Evolutionary conservation across 2,329 filamentous ascomycete genomes (phyloP).

Genomic region (Drechslerella stenobrocha): DNA sequence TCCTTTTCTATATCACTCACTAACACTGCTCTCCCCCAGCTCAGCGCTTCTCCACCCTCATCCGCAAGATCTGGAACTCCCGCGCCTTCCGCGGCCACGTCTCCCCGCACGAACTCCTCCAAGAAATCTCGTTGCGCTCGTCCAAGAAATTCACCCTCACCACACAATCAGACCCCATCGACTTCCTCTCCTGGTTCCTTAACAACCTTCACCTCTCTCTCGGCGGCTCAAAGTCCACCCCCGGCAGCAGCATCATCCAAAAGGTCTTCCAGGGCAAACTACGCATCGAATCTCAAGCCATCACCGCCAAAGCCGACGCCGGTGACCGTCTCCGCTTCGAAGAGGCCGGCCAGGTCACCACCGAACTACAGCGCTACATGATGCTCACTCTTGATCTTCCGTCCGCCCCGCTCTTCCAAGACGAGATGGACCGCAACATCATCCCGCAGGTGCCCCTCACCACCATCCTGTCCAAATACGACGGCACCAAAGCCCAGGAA

Average conservation of each 20-base stretch:
- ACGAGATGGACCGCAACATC: conserved; percentile 90
- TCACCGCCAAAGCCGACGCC: conserved; percentile 85
- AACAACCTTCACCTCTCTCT: conserved; percentile 92
- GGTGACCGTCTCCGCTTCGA: conserved; percentile 89
- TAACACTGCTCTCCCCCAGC: conserved; percentile 13
- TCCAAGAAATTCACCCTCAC: conserved; percentile 92
- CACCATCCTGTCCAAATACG: conserved; percentile 85
- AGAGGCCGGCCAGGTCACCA: conserved; percentile 79
- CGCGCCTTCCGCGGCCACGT: conserved; percentile 95
- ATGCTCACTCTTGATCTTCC: conserved; percentile 93
- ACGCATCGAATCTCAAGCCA: conserved; percentile 88
- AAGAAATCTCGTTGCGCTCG: conserved; percentile 87
- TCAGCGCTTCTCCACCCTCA: conserved; percentile 79
- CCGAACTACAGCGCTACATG: conserved; percentile 77
- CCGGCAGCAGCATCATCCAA: conserved; percentile 82
- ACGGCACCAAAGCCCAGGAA: conserved; percentile 83
- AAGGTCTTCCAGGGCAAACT: conserved; percentile 90
- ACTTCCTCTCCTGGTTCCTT: conserved; percentile 96
- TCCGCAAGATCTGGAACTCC: conserved; percentile 98
- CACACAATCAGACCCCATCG: conserved; percentile 88
- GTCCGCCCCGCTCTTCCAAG: conserved; percentile 89
- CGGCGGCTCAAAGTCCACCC: conserved; percentile 84
- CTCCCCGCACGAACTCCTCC: conserved; percentile 92
- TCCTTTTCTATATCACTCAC: conserved; percentile 3
- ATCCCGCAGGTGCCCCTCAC: conserved; percentile 89